Evolutionary conservation across 1,284 basidiomycete genomes (phyloP), one percentile per base, ranked within the genome.

Genomic region (Rhodotorula sp.): DNA sequence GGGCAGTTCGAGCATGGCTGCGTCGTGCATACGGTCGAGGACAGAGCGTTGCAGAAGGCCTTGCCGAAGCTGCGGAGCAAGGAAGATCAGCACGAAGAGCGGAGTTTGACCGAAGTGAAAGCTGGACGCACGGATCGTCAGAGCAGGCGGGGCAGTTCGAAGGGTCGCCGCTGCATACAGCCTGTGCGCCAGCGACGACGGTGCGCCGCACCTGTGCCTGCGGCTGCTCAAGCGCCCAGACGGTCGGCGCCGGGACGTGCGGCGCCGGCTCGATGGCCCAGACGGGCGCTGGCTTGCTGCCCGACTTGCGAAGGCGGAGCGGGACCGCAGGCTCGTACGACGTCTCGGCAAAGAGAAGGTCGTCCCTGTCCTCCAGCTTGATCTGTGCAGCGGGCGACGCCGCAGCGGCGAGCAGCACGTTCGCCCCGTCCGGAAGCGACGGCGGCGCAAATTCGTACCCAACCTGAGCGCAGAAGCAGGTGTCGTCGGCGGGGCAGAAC

Each of bases 91-190:
- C 46, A 27, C 48, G 21, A 4, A 25, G 9, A 13, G 22, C 37
- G 21, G 17, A 22, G 37, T 34, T 10, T 21, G 17, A 15, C 36
- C 36, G 55, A 64, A 39, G 70, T 37, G 39, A 39, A 17, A 25
- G n/a, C n/a, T n/a, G 57, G 39, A 66, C 77, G 29, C 44, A 77
- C 77, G 77, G 74, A 59, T 78, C 78, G 57, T 79, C 76, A 21
- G 76, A 73, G 55, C 78, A 79, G 3, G 78, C 78, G 1, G 75
- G 76, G 46, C 78, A 79, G 36, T 74, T 78, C 34, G 71, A 66
- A 9, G 77, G 77, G 34, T 78, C 76, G 55, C 77, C 77, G 29
- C 68, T 77, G 64, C 78, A 79, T 17, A 73, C 64, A 1, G 63
- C 69, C 63, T 72, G 59, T 29, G 65, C 46, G 19, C 61, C 48